Conservation (phyloP, 768 basidiomycete species). For the Chalciporus sphaerocephalus region DNA sequence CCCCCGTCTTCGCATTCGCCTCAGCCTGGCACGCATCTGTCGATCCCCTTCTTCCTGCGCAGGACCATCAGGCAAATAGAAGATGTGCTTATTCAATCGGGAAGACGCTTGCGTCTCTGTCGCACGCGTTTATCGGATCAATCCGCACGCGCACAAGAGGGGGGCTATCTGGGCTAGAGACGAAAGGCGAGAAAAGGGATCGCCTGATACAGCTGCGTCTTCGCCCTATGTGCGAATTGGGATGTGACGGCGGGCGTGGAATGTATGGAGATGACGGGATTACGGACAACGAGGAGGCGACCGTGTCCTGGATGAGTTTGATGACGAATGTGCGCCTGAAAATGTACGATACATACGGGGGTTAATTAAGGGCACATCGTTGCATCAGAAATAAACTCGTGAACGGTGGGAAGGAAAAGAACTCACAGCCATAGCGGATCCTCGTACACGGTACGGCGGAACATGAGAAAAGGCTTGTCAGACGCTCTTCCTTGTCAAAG, state of each 20-base stretch:
- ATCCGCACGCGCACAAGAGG: conserved; percentile 49
- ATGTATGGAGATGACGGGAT: too few species aligned
- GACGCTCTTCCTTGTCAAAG: neutral
- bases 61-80: conserved; percentile 54
- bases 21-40: conserved; percentile 37
- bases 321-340: neutral
- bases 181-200: conserved; percentile 46
- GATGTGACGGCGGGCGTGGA: too few species aligned
- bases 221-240: conserved; percentile 26
- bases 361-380: neutral
- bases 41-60: conserved; percentile 49
- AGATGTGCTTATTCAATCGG: conserved; percentile 48
- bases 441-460: conserved; percentile 49
- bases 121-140: conserved; percentile 47
- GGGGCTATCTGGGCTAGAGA: conserved; percentile 38
- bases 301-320: neutral
- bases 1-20: conserved; percentile 4
- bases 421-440: conserved; percentile 50
- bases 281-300: neutral
- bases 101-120: conserved; percentile 46
- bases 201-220: conserved; percentile 40
- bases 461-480: neutral
- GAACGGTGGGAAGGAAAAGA: neutral
- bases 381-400: neutral
- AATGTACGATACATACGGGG: too few species aligned